These are phyloP conservation scores for Zelopaecilomyces penicillatus DNA, from an alignment of 2,329 filamentous ascomycete species.

Conservation along the genomic window DNA sequence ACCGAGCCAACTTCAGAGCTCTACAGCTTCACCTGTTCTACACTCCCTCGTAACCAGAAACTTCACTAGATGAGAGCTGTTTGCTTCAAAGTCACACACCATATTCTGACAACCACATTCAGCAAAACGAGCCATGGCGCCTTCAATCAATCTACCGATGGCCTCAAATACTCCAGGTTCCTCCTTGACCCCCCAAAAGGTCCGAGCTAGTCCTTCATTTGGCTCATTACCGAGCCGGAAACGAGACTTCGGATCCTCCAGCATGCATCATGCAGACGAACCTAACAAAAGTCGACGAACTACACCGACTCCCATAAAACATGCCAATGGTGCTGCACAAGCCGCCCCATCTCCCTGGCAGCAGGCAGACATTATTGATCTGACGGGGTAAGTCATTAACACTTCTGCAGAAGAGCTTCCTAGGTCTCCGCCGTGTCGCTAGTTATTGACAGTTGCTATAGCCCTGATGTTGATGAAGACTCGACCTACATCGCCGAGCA, in stretches of 20 bases:
- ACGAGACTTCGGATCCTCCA: conserved; percentile 16
- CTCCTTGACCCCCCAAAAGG: too few species aligned
- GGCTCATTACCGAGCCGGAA: conserved; percentile 20
- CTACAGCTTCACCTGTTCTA: too few species aligned
- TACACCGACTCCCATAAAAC: conserved; percentile 12
- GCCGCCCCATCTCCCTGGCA: neutral
- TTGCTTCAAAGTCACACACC: too few species aligned
- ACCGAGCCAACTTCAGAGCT: too few species aligned
- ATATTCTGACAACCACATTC: too few species aligned
- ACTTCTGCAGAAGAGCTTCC: too few species aligned
- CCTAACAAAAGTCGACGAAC: conserved; percentile 27
- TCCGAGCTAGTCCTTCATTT: too few species aligned
- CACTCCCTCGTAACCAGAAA: too few species aligned
- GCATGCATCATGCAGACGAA: conserved; percentile 7
- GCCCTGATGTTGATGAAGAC: conserved; percentile 26
- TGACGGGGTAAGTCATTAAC: conserved; percentile 28
- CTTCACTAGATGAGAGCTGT: too few species aligned
- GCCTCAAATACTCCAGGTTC: too few species aligned
- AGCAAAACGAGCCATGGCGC: too few species aligned
- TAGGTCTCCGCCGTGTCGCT: neutral
- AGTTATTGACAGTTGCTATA: conserved; percentile 15
- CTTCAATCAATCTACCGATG: too few species aligned
- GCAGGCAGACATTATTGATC: conserved; percentile 28
- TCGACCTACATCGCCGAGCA: conserved; percentile 24
- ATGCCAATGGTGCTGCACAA: neutral